Conservation (phyloP, 306 rosid species). For the Fagus sylvatica region DNA sequence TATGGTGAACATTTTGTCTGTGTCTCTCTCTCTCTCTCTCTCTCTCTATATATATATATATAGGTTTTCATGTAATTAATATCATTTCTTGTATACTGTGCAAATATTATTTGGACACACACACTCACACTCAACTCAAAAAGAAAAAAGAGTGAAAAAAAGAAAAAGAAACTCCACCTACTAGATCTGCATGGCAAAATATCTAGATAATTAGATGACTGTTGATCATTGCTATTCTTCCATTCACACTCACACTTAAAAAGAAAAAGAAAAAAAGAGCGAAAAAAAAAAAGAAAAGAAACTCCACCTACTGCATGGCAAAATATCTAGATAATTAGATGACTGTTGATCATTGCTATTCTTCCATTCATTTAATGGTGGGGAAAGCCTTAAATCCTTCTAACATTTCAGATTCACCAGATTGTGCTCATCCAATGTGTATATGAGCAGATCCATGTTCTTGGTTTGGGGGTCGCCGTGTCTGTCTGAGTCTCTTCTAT, state of each 20-base stretch:
- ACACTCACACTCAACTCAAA: not conserved
- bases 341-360: constrained; percentile 23
- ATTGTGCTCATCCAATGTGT: not conserved
- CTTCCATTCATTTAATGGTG: not conserved
- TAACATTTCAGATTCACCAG: constrained; percentile 11
- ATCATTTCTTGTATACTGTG: constrained; percentile 18
- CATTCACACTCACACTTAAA: too few relatives aligned
- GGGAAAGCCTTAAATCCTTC: not conserved
- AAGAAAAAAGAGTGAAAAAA: not conserved
- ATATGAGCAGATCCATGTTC: not conserved
- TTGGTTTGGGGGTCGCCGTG: constrained; percentile 3
- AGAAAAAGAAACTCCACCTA: not conserved
- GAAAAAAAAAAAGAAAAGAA: too few relatives aligned
- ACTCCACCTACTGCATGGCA: too few relatives aligned
- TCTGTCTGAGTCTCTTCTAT: not conserved
- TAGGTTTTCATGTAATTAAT: constrained; percentile 6
- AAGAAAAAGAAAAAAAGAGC: too few relatives aligned
- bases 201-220: too few relatives aligned
- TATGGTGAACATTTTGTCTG: constrained; percentile 7
- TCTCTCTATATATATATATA: constrained; percentile 10
- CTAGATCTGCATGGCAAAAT: constrained; percentile 9
- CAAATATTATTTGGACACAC: not conserved
- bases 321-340: constrained; percentile 20
- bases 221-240: too few relatives aligned
- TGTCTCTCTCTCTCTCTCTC: too few relatives aligned